phyloP scores from a whole-genome alignment of 306 rosid genomes.

The Quercus dentata region DNA sequence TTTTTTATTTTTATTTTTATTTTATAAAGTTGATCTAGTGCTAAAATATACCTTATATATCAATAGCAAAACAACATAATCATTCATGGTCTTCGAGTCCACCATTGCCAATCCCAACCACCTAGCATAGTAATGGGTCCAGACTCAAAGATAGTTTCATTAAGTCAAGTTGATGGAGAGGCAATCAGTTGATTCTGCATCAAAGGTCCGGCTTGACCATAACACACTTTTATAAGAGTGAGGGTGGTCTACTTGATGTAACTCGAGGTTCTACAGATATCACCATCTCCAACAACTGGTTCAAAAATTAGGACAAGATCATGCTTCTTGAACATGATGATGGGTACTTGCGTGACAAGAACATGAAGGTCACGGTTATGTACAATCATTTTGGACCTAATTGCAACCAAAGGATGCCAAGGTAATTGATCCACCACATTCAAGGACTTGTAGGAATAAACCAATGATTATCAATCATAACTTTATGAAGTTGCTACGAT shows the following conservation, averaged over 20 bases:
- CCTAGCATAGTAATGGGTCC: neutral
- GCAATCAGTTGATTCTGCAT: neutral
- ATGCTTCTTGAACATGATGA: neutral
- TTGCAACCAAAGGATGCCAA: constrained; percentile 8
- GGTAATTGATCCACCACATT: neutral
- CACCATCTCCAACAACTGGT: neutral
- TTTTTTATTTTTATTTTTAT: too few relatives aligned
- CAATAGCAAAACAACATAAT: neutral
- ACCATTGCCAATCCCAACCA: neutral
- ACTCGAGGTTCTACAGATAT: neutral
- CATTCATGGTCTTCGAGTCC: neutral
- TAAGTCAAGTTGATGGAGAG: neutral
- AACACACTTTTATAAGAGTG: neutral
- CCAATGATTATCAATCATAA: too few relatives aligned
- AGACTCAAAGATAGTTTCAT: neutral
- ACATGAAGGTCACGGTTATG: constrained; percentile 1
- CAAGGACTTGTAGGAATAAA: neutral
- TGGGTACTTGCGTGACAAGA: neutral
- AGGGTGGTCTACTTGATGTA: neutral
- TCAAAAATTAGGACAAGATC: neutral
- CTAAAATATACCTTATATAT: too few relatives aligned
- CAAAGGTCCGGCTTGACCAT: neutral
- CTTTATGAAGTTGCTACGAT: too few relatives aligned
- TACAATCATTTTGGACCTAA: constrained; percentile 9
- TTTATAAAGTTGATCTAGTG: too few relatives aligned